phyloP scores from a whole-genome alignment of 768 basidiomycete species.

The Collybia mongolica region DNA sequence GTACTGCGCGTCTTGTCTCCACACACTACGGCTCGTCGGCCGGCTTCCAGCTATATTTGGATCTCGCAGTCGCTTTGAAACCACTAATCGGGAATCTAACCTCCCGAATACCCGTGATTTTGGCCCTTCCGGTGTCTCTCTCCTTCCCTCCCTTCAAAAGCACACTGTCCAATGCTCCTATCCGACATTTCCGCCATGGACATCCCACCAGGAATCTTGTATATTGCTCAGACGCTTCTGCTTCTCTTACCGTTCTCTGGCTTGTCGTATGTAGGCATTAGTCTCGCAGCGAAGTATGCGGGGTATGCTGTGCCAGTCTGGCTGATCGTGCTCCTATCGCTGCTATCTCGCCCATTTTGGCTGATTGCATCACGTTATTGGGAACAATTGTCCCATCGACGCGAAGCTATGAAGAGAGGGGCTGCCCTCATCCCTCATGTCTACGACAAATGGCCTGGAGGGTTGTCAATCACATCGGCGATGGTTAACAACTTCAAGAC shows the following conservation, averaged over 20 bases:
- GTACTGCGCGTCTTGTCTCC: no score
- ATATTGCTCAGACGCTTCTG: neutral
- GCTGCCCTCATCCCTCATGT: constrained; percentile 31
- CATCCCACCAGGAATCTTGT: neutral
- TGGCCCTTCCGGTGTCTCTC: no score
- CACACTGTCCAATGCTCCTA: no score
- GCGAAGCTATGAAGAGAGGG: constrained; percentile 25
- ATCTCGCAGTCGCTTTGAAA: no score
- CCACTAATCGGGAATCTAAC: no score
- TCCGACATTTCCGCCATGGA: neutral
- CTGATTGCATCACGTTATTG: neutral
- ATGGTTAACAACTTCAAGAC: constrained; percentile 22
- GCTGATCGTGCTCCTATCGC: neutral
- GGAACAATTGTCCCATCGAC: neutral
- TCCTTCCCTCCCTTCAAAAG: no score
- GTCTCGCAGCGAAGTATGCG: neutral
- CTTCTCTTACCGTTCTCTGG: neutral
- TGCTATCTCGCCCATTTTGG: neutral
- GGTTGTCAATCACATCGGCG: constrained; percentile 17
- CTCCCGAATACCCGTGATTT: no score
- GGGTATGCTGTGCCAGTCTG: neutral
- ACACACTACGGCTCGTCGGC: no score
- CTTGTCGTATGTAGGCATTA: neutral
- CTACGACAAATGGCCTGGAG: constrained; percentile 20
- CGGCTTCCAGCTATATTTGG: no score